Conservation (phyloP, 371 early-diverging fungal species). For the Mortierella polycephala region DNA sequence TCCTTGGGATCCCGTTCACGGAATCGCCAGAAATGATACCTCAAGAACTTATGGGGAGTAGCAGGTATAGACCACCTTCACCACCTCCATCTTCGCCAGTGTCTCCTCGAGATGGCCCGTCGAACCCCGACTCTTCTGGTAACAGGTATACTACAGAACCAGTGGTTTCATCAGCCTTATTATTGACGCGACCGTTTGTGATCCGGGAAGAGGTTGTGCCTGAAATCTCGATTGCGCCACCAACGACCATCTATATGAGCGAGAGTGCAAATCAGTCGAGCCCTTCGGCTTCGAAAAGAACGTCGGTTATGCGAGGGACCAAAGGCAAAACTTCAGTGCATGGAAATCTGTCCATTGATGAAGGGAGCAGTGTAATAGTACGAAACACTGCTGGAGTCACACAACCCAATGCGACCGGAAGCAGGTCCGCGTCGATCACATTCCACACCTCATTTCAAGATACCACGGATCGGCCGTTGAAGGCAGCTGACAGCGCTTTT, state of each 20-base stretch:
- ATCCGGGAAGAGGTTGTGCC: constrained; percentile 3
- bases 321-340: too few species aligned
- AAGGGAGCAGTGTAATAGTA: not conserved
- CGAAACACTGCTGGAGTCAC: too few species aligned
- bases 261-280: not conserved
- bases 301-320: too few species aligned
- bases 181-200: constrained; percentile 9
- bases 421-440: too few species aligned
- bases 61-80: not conserved
- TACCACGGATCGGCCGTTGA: not conserved
- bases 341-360: too few species aligned
- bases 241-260: constrained; percentile 4
- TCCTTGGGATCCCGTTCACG: constrained; percentile 39
- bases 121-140: not conserved
- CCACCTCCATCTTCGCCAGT: not conserved
- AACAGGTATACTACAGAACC: not conserved
- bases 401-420: too few species aligned
- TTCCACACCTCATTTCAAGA: not conserved
- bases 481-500: constrained; percentile 18
- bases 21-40: constrained; percentile 48
- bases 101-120: not conserved
- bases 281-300: not conserved
- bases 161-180: not conserved
- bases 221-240: constrained; percentile 17
- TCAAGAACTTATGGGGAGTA: constrained; percentile 2